Evolutionary conservation across 306 rosid species (phyloP).

Genomic region (Quillaja saponaria): DNA sequence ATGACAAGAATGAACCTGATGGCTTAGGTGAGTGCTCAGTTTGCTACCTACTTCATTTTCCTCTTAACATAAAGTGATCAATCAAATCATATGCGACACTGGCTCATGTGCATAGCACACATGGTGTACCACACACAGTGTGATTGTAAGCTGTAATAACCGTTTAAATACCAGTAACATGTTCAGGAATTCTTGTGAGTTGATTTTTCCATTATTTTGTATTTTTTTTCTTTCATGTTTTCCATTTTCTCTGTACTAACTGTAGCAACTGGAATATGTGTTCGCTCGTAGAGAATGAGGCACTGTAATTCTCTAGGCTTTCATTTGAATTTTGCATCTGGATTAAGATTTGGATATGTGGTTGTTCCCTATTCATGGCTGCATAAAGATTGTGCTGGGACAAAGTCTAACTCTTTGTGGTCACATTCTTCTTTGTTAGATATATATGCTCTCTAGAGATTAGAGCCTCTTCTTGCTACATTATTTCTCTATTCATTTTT

Average conservation of each 20-base stretch:
- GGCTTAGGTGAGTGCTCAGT: slow-evolving; percentile 4
- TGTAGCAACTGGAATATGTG: not conserved
- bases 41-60: not conserved
- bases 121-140: too few species aligned
- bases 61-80: not conserved
- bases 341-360: slow-evolving; percentile 4
- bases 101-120: too few species aligned
- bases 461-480: slow-evolving; percentile 12
- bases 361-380: not conserved
- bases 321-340: slow-evolving; percentile 22
- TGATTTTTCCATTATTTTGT: not conserved
- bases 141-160: too few species aligned
- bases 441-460: slow-evolving; percentile 16
- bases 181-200: not conserved
- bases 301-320: slow-evolving; percentile 14
- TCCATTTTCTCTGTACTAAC: not conserved
- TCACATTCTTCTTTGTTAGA: slow-evolving; percentile 1
- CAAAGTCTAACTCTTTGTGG: not conserved
- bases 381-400: not conserved
- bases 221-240: not conserved
- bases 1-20: not conserved
- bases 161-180: not conserved
- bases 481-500: slow-evolving; percentile 1
- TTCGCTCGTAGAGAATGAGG: not conserved
- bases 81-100: not conserved